Evolutionary conservation across 164 flowering plant genomes (phyloP).

Genomic region (Malania oleifera): DNA sequence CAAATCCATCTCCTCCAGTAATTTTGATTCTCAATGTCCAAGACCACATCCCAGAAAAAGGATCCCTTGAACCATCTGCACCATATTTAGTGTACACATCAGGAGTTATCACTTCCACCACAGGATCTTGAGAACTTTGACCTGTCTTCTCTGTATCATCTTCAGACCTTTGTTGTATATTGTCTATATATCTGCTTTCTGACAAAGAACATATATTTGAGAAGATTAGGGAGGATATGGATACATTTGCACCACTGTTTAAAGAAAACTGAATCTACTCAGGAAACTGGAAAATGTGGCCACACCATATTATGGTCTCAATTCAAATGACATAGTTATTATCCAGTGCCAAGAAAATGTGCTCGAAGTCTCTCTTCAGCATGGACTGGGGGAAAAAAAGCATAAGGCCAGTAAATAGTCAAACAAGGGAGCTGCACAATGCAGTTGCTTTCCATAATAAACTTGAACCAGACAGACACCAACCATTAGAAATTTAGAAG

Average conservation of each 20-base stretch:
- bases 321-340: background rate
- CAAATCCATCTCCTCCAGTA: slow-evolving; percentile 86
- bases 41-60: slow-evolving; percentile 75
- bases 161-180: slow-evolving; percentile 23
- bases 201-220: slow-evolving; percentile 28
- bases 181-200: slow-evolving; percentile 31
- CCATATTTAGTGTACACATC: slow-evolving; percentile 41
- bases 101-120: slow-evolving; percentile 76
- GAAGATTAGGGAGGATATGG: slow-evolving; percentile 3
- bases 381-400: too few relatives aligned
- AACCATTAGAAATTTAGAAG: too few relatives aligned
- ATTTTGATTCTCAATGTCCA: slow-evolving; percentile 80
- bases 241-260: background rate
- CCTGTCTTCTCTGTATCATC: slow-evolving; percentile 36
- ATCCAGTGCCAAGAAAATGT: background rate
- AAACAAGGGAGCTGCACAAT: too few relatives aligned
- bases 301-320: background rate
- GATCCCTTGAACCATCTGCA: slow-evolving; percentile 44
- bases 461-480: too few relatives aligned
- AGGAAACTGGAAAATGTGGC: background rate
- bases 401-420: too few relatives aligned
- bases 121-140: slow-evolving; percentile 38
- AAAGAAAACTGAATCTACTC: background rate
- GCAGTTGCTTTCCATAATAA: too few relatives aligned
- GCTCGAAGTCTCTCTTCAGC: too few relatives aligned